Evolutionary conservation across 345 rosid genomes (phyloP).

Genomic region (Zanthoxylum bungeanum): DNA sequence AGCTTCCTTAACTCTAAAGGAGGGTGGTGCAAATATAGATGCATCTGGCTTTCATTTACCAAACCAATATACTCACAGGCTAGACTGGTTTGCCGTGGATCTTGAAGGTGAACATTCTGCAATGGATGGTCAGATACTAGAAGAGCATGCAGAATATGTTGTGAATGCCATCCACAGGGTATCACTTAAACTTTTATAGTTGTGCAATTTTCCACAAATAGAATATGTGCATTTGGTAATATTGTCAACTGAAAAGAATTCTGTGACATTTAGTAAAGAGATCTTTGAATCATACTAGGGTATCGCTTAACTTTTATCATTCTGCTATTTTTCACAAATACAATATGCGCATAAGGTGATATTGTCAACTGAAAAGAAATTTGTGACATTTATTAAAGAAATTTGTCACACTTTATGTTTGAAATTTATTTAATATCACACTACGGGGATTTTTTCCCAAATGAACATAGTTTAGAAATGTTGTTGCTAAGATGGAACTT

Average conservation of each 20-base stretch:
- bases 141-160: conserved; percentile 97
- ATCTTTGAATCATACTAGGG: conserved; percentile 37
- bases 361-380: not conserved
- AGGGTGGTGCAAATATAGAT: conserved; percentile 42
- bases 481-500: not conserved
- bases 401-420: not conserved
- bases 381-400: not conserved
- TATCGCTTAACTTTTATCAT: conserved; percentile 35
- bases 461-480: not conserved
- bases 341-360: not conserved
- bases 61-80: conserved; percentile 52
- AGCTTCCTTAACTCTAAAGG: conserved; percentile 47
- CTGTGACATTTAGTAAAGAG: not conserved
- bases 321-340: conserved; percentile 17
- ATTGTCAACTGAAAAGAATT: not conserved
- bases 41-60: conserved; percentile 46
- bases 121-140: conserved; percentile 95
- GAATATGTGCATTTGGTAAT: not conserved
- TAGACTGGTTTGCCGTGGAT: conserved; percentile 98
- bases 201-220: conserved; percentile 17
- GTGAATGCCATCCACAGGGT: conserved; percentile 97
- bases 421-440: not conserved
- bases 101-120: conserved; percentile 99
- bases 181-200: conserved; percentile 28
- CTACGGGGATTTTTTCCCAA: not conserved